Base-by-base conservation (phyloP, 352 stramenopile species). In the Phytophthora tentaculata region DNA sequence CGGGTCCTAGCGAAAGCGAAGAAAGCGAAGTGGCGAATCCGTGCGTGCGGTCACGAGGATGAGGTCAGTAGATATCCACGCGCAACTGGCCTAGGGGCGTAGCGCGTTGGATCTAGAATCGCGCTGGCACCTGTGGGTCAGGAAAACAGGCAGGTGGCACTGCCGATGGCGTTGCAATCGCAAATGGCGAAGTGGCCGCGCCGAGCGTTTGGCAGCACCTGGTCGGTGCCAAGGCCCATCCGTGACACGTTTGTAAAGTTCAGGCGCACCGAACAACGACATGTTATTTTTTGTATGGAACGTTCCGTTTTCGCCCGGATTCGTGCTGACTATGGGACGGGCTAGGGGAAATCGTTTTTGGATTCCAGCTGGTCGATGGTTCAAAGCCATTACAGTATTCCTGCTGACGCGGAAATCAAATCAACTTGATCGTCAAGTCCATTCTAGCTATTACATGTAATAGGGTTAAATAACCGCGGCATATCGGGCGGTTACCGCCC, bases 91-190 rank as follows among this genome's bases (percentile, higher is more conserved):
- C 22, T 48, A 32, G 20, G 17, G 24, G 26, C 26, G 26, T 22
- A 45, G 26, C 20, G 17, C 47, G 53, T 44, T 44, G 23, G 12
- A 29, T 63, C 23, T 71, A 64, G 67, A 72, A 65, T 72, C 56
- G 64, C 68, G 32, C 43, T 55, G 13, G 39, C 65, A 64, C 49
- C 52, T 61, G 47, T 54, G 39, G 35, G 48, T 22, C 24, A 10
- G 16, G 57, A 69, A 72, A 69, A 55, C 61, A 74, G 67, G 50
- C 56, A 67, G 47, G 63, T 70, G 67, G 61, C 61, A 68, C 57
- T 72, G 68, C 43, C 56, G 51, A 67, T 48, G 62, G 56, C 22
- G 50, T 64, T 68, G 48, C 61, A 71, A 62, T 50, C 32, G 63
- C 47, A 73, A 76, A 70, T 64, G 64, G 48, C 43, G 55, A 73